Evolutionary conservation across 345 rosid genomes (phyloP), one percentile per base, ranked within the genome.

Genomic region (Adansonia digitata): DNA sequence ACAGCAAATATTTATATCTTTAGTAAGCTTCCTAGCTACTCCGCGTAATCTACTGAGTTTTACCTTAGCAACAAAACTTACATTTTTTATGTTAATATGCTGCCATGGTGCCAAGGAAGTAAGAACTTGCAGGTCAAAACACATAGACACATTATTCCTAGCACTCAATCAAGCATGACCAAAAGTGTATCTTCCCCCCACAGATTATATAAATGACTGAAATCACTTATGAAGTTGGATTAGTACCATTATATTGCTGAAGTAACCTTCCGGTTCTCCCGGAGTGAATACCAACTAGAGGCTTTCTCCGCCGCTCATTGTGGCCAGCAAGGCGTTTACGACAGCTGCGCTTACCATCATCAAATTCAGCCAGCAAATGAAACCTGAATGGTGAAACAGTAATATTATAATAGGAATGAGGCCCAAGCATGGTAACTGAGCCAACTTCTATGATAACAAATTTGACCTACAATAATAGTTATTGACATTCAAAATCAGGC

Each of bases 271-370:
- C 91, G 20, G 73, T 68, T 69, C 85, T 82, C 74, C 89, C 81
- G 2, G 88, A 84, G 63, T 71, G 75, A 52, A 53, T 2, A 67
- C 79, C 75, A 20, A 83, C 75, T 69, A 85, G 97, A 74, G 97
- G 94, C 84, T 92, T 94, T 82, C 98, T 82, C 20, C 97, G 77
- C n/a, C 98, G 93, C 69, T 91, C 89, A 45, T 94, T 94, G 59
- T 94, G 98, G 51, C 93, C 92, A 20, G 93, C 97, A 15, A 94
- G 92, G 51, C 97, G 85, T 82, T 89, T 88, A 20, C 98, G 91
- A 80, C 97, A 94, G 81, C 98, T 94, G 45, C 94, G 84, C 82
- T 91, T 94, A 70, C 84, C 91, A 26, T 85, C 92, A 83, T 94
- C 98, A 73, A 94, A 94, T 82, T 94, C 97, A 82, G 79, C 83